phyloP scores from a whole-genome alignment of 768 basidiomycete species.

The Gelatoporia subvermispora region DNA sequence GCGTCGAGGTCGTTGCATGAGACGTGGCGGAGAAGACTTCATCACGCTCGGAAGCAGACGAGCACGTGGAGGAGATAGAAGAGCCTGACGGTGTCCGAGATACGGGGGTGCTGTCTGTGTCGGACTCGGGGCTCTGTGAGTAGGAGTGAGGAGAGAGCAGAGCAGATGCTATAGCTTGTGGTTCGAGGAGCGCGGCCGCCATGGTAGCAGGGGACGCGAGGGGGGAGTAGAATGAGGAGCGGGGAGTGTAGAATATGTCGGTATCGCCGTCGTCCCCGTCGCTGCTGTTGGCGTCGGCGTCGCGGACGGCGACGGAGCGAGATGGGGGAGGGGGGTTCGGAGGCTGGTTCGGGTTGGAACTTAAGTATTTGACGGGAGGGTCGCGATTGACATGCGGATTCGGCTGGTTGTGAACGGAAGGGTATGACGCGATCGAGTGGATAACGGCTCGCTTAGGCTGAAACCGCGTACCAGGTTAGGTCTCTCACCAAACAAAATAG shows the following conservation, averaged over 20 bases:
- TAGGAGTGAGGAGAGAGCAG: constrained; percentile 21
- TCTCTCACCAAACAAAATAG: too few species aligned
- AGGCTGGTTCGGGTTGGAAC: background rate
- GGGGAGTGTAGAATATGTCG: constrained; percentile 61
- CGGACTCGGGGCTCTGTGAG: constrained; percentile 5
- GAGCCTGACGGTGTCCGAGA: constrained; percentile 33
- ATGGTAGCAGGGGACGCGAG: constrained; percentile 37
- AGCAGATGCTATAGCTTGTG: constrained; percentile 23
- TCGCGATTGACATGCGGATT: background rate
- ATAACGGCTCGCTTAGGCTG: constrained; percentile 5
- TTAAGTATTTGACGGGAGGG: background rate
- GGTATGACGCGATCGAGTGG: constrained; percentile 3
- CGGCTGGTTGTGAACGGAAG: constrained; percentile 5
- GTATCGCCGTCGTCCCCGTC: constrained; percentile 33
- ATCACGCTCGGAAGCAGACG: constrained; percentile 14
- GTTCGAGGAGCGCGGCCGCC: constrained; percentile 26
- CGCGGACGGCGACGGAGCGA: constrained; percentile 6
- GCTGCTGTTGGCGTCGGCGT: constrained; percentile 16
- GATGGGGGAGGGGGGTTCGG: constrained; percentile 1
- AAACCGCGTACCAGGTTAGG: background rate
- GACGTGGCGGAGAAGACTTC: constrained; percentile 35
- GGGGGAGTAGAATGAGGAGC: constrained; percentile 37
- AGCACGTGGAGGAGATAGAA: constrained; percentile 29
- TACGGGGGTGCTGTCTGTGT: constrained; percentile 18
- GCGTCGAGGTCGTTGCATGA: constrained; percentile 32